Evolutionary conservation across 768 basidiomycete genomes (phyloP).

Genomic region (Pleurotus ostreatus): DNA sequence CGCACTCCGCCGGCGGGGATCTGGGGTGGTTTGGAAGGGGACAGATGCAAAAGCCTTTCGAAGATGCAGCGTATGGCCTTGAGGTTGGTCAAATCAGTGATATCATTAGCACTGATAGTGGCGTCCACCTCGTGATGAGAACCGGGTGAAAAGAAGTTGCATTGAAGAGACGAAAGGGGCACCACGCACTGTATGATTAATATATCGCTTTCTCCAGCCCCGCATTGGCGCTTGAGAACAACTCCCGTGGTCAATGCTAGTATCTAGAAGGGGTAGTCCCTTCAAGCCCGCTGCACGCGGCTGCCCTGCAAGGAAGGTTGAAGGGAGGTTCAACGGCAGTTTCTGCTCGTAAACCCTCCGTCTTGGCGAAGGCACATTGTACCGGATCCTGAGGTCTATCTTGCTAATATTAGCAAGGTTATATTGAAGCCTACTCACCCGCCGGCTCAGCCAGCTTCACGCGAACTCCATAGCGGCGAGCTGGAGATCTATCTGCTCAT

Average conservation of each 20-base stretch:
- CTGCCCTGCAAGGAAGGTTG: too few relatives aligned
- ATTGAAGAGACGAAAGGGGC: not conserved
- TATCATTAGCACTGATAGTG: constrained; percentile 86
- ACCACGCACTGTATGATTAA: not conserved
- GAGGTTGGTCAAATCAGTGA: constrained; percentile 75
- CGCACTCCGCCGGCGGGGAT: constrained; percentile 79
- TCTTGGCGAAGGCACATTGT: not conserved
- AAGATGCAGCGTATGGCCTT: constrained; percentile 78
- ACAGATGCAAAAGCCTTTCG: constrained; percentile 98
- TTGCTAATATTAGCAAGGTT: not conserved
- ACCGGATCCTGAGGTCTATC: not conserved
- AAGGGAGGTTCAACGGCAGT: too few relatives aligned
- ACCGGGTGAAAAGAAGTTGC: constrained; percentile 49
- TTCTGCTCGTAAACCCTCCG: not conserved
- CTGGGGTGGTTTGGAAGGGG: constrained; percentile 81
- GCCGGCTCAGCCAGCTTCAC: not conserved
- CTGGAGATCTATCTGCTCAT: too few relatives aligned
- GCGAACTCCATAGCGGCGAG: too few relatives aligned
- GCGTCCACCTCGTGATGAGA: constrained; percentile 90
- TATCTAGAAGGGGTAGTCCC: too few relatives aligned
- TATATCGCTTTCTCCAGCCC: not conserved
- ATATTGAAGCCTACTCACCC: not conserved
- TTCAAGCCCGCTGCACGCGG: too few relatives aligned
- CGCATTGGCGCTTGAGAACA: too few relatives aligned
- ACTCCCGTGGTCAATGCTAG: too few relatives aligned